These are phyloP conservation scores for Yamadazyma laniorum DNA, from an alignment of 805 yeast species.

Conservation along the genomic window DNA sequence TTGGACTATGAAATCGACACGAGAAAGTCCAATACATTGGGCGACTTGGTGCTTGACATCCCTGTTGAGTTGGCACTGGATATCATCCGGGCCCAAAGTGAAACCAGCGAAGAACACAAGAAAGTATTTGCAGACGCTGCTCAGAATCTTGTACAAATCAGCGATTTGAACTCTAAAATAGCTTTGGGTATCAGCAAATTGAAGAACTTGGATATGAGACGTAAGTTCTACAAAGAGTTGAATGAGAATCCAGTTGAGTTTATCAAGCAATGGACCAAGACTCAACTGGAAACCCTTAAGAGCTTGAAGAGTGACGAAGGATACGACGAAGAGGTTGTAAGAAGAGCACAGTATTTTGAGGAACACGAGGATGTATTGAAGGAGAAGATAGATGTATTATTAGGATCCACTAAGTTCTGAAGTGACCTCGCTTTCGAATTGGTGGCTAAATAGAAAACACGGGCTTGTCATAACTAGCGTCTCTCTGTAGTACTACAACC, in stretches of 20 bases:
- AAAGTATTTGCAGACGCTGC: constrained; percentile 43
- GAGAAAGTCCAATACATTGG: constrained; percentile 72
- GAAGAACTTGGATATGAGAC: constrained; percentile 59
- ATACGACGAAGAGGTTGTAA: constrained; percentile 81
- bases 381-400: constrained; percentile 74
- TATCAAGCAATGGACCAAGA: constrained; percentile 68
- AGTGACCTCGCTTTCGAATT: too few species aligned
- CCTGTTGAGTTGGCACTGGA: constrained; percentile 42
- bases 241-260: constrained; percentile 76
- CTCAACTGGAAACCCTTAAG: constrained; percentile 81
- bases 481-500: too few species aligned
- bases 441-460: too few species aligned
- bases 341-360: constrained; percentile 76
- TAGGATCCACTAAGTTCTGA: constrained; percentile 52
- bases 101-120: constrained; percentile 35
- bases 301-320: constrained; percentile 88
- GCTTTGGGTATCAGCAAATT: constrained; percentile 51
- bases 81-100: constrained; percentile 36
- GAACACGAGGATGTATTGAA: constrained; percentile 65
- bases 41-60: constrained; percentile 77
- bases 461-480: too few species aligned
- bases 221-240: constrained; percentile 73
- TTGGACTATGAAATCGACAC: constrained; percentile 76
- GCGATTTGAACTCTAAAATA: constrained; percentile 41
- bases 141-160: constrained; percentile 43